These are phyloP conservation scores for Solanum chacoense DNA, from an alignment of 305 asterid species.

Conservation along the genomic window DNA sequence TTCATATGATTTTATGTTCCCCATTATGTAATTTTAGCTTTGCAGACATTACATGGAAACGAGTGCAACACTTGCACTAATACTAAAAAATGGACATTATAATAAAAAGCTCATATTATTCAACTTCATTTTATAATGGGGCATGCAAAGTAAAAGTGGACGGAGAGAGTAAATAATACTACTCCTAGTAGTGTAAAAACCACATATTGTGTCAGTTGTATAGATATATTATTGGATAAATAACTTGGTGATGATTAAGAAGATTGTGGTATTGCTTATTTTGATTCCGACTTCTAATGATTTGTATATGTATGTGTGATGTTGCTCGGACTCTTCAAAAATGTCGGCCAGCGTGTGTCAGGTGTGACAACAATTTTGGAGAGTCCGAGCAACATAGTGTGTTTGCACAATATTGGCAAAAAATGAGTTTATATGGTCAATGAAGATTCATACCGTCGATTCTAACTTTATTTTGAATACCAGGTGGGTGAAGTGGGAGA, in stretches of 20 bases:
- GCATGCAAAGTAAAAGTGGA: not conserved
- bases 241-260: not conserved
- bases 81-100: not conserved
- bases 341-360: not conserved
- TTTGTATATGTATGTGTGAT: not conserved
- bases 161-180: not conserved
- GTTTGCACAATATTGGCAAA: not conserved
- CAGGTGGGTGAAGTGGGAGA: conserved; percentile 56
- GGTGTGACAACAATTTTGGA: not conserved
- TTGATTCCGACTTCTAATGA: not conserved
- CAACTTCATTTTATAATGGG: not conserved
- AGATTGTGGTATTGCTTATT: not conserved
- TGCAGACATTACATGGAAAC: conserved; percentile 4
- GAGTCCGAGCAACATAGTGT: not conserved
- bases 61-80: not conserved
- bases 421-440: not conserved
- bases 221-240: not conserved
- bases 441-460: not conserved
- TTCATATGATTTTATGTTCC: conserved; percentile 7
- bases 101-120: not conserved
- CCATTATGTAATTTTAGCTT: conserved; percentile 17
- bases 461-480: not conserved
- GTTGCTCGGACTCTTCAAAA: not conserved
- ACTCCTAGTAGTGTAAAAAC: not conserved
- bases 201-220: not conserved